Evolutionary conservation across 2,329 filamentous ascomycete species (phyloP).

Genomic region (Diaporthe nobilis): DNA sequence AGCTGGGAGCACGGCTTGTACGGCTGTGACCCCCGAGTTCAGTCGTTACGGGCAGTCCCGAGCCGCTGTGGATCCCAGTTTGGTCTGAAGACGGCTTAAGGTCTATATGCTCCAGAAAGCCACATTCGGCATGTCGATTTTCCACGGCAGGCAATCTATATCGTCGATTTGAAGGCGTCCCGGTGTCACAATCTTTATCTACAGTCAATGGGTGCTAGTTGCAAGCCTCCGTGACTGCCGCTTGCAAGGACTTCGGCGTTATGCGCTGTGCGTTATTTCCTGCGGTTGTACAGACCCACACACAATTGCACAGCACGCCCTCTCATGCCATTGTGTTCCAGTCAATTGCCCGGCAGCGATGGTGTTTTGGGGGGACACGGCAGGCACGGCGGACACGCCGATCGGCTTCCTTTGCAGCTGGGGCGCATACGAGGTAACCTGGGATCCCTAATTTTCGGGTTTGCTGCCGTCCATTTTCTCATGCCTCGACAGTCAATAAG

Average conservation of each 20-base stretch:
- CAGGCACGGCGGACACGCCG: conserved; percentile 25
- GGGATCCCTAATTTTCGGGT: not conserved
- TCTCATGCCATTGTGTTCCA: conserved; percentile 23
- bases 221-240: no score
- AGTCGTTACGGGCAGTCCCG: not conserved
- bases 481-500: conserved; percentile 1
- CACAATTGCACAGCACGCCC: not conserved
- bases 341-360: not conserved
- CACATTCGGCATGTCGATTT: not conserved
- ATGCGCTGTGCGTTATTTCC: not conserved
- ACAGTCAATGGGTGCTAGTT: not conserved
- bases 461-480: conserved; percentile 2
- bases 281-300: not conserved
- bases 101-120: not conserved
- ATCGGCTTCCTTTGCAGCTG: conserved; percentile 11
- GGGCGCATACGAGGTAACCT: conserved; percentile 29
- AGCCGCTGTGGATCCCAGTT: not conserved
- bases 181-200: not conserved
- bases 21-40: not conserved
- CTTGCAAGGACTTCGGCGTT: not conserved
- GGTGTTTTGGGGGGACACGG: not conserved
- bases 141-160: not conserved
- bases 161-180: not conserved
- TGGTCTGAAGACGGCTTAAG: not conserved
- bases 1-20: not conserved